Evolutionary conservation across 345 rosid species (phyloP), one percentile per base, ranked within the genome.

Genomic region (Eucalyptus camaldulensis): DNA sequence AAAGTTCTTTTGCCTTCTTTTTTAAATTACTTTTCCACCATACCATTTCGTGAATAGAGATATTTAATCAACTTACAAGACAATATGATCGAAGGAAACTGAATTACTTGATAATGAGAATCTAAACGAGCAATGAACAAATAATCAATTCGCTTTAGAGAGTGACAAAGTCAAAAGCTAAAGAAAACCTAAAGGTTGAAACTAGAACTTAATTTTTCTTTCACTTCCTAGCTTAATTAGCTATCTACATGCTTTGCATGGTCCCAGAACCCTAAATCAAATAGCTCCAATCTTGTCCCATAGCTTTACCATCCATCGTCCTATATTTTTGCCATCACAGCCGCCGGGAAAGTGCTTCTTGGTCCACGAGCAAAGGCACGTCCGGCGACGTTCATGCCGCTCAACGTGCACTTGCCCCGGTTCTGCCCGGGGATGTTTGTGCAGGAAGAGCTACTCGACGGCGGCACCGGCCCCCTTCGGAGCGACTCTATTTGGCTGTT

Each of bases 381-480:
- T 44, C 83, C 83, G 3, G 47, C 83, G 9, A 22, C 15, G 47
- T 76, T 37, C 83, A 40, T 76, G 1, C 14, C 5, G 47, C 16
- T 76, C 69, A 92, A 89, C 10, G 91, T 53, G 91, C 95, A 93
- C 12, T 85, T 86, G 10, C 95, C 95, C 4, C 14, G 56, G 21
- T 47, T 58, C 14, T 44, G 37, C 7, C 90, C 91, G 2, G 95
- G 95, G 16, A 91, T 90, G 88, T 88, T 51, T 1, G 93, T 92
- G 91, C 95, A 92, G 29, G 93, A 86, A 21, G 92, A 93, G 27
- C 90, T 43, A 2, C 85, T 44, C 1, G 92, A 88, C 1, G 93
- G 89, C 6, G 95, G 91, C 87, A 92, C 94, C 3, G 90, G 89
- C 29, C 93, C 94, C 87, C 91, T 91, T 17, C 56, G 90, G 7